phyloP scores from a whole-genome alignment of 2,329 filamentous ascomycete species.

The Fusarium coicis region DNA sequence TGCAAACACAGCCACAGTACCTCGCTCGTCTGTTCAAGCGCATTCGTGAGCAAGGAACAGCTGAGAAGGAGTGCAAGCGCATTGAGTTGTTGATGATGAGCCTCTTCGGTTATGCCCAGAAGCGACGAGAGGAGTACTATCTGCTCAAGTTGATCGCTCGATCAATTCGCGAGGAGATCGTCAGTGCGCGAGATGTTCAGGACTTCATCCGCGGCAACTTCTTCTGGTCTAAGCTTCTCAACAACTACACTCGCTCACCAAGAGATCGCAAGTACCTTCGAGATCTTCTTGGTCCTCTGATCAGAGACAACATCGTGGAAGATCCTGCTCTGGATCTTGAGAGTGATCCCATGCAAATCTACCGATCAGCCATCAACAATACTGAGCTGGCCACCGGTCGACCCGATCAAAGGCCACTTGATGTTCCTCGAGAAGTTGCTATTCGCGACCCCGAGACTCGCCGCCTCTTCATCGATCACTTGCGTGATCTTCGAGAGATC shows the following conservation, averaged over 20 bases:
- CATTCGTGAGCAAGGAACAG: constrained; percentile 82
- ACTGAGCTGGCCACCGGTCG: constrained; percentile 93
- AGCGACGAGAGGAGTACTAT: constrained; percentile 96
- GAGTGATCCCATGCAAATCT: constrained; percentile 97
- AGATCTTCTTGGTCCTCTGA: constrained; percentile 83
- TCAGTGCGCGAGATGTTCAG: constrained; percentile 76
- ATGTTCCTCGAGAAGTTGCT: constrained; percentile 91
- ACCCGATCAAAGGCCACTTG: constrained; percentile 81
- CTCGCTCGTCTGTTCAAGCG: constrained; percentile 88
- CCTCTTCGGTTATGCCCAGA: constrained; percentile 96
- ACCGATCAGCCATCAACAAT: constrained; percentile 94
- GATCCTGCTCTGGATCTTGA: constrained; percentile 92
- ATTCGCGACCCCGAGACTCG: constrained; percentile 95
- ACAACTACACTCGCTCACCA: constrained; percentile 89
- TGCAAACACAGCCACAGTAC: constrained; percentile 97
- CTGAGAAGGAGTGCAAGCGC: constrained; percentile 92
- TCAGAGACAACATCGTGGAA: constrained; percentile 92
- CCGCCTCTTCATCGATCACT: constrained; percentile 90
- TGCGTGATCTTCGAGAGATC: constrained; percentile 93
- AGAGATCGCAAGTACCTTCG: constrained; percentile 92
- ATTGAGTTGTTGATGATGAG: constrained; percentile 96
- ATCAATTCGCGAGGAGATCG: constrained; percentile 87
- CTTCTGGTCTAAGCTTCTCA: constrained; percentile 90
- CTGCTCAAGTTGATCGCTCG: constrained; percentile 86
- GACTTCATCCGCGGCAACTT: constrained; percentile 91